Base-by-base conservation (phyloP, 2,329 filamentous ascomycete species). In the Chaetomium sp. region DNA sequence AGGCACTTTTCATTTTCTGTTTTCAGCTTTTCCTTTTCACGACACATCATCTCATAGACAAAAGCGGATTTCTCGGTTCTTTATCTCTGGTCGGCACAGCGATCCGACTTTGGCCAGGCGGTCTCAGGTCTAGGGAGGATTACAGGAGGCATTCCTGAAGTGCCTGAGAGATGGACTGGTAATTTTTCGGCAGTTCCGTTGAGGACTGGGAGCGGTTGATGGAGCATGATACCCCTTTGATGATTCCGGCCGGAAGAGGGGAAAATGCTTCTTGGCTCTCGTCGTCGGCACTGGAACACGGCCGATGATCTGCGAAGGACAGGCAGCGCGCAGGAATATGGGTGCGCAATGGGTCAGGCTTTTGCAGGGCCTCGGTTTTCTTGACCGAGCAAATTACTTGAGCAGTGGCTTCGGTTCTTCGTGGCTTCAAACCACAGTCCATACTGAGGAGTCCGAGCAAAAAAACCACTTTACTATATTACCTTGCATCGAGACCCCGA, bases 11-110 rank as follows among this genome's bases (percentile, higher is more conserved):
- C 60, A 62, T 69, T 69, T 68, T 68, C 60, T 70, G 68, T 51
- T 67, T 65, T 67, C 65, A 42, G 7, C 58, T 65, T 68, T 68
- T 66, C 65, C 68, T 66, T 68, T 69, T 60, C 56, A 68, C 68
- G 70, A 75, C 73, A 71, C 72, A 71, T 74, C 72, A 75, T 73
- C 71, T 72, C 79, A 84, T 87, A 87, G 84, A 87, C 82, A 86
- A 86, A 87, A 86, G 82, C 83, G 83, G 84, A 85, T 85, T 85
- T 84, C 83, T 86, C 83, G 69, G 82, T 83, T 83, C 78, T 65
- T 67, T 59, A 67, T 69, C 67, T 84, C 80, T 82, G 78, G 81
- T 81, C 76, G 70, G 68, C 67, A 69, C 61, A 62, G 59, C 65
- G 57, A 61, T 54, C 61, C 68, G 69, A 67, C 58, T 62, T 68